phyloP scores from a whole-genome alignment of 1,284 basidiomycete genomes.

The Wolfiporia cocos region DNA sequence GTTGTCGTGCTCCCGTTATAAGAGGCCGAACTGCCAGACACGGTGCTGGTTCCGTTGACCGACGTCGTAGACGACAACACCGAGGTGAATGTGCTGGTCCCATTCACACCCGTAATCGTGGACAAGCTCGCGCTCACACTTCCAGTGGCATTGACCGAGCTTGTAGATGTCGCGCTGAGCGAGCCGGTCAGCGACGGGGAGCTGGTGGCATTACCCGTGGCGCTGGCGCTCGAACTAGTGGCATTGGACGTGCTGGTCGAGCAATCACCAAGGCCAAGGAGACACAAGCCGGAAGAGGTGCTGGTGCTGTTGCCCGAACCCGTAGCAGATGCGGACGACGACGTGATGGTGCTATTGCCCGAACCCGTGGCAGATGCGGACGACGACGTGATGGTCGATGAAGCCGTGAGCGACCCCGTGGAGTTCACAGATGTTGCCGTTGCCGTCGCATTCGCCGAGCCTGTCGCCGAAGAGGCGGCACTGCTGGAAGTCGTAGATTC shows the following conservation, averaged over 20 bases:
- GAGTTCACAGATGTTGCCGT: not conserved
- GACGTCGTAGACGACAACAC: not conserved
- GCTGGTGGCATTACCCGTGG: not conserved
- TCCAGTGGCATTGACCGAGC: not conserved
- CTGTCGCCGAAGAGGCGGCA: not conserved
- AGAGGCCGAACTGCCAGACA: no score
- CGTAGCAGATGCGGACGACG: not conserved
- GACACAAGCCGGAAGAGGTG: no score
- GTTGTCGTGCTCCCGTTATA: not conserved
- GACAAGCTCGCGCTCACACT: not conserved
- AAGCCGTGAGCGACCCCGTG: not conserved
- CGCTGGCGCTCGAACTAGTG: not conserved
- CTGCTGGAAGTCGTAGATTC: not conserved
- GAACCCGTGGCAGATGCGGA: not conserved
- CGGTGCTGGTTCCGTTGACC: slow-evolving; percentile 1
- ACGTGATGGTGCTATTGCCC: not conserved
- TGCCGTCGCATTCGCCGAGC: not conserved
- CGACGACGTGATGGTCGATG: not conserved
- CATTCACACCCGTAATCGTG: not conserved
- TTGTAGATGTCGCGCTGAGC: not conserved
- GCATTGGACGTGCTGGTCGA: no score
- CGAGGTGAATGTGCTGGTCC: not conserved
- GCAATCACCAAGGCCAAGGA: no score
- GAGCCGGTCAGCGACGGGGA: not conserved
- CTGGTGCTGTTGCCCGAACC: not conserved